Percentiles rank a stretch among this genome's conserved stretches.
phyloP scores from a whole-genome alignment of 306 rosid species.

The Alnus glutinosa region DNA sequence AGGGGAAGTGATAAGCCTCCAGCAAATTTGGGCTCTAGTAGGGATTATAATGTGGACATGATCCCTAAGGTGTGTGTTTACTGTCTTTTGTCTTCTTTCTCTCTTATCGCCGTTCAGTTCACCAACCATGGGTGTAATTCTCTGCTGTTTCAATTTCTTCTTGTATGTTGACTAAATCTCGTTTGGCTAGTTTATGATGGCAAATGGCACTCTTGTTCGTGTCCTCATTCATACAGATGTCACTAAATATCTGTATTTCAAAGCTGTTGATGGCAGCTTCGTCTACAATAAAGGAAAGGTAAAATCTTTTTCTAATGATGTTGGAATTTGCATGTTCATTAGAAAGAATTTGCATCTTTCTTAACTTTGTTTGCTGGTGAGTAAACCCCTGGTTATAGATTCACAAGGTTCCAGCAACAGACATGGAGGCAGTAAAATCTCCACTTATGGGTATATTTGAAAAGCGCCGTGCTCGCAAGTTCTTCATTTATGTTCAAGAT shows the following conservation, averaged over 20 bases:
- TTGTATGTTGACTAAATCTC: background rate
- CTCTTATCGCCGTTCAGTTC: background rate
- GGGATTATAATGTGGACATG: slow-evolving; percentile 97
- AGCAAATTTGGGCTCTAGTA: slow-evolving; percentile 82
- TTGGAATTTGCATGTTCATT: background rate
- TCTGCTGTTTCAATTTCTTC: slow-evolving; percentile 11
- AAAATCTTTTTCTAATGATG: background rate
- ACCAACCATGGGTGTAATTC: slow-evolving; percentile 1
- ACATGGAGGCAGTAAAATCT: slow-evolving; percentile 91
- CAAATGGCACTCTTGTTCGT: slow-evolving; percentile 90
- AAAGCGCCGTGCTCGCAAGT: slow-evolving; percentile 94
- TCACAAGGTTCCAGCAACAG: slow-evolving; percentile 91
- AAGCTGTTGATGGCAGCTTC: slow-evolving; percentile 82
- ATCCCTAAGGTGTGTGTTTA: slow-evolving; percentile 69
- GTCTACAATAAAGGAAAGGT: slow-evolving; percentile 87
- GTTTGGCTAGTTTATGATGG: slow-evolving; percentile 85
- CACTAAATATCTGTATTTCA: slow-evolving; percentile 89
- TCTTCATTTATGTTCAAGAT: slow-evolving; percentile 85
- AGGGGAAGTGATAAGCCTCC: slow-evolving; percentile 87
- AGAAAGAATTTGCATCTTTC: background rate
- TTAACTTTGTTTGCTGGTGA: slow-evolving; percentile 21
- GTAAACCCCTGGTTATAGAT: slow-evolving; percentile 48
- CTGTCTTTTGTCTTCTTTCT: background rate
- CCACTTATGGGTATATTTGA: slow-evolving; percentile 97
- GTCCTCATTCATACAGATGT: slow-evolving; percentile 96